phyloP scores from a whole-genome alignment of 2,329 filamentous ascomycete species.

The Cercospora sesami region DNA sequence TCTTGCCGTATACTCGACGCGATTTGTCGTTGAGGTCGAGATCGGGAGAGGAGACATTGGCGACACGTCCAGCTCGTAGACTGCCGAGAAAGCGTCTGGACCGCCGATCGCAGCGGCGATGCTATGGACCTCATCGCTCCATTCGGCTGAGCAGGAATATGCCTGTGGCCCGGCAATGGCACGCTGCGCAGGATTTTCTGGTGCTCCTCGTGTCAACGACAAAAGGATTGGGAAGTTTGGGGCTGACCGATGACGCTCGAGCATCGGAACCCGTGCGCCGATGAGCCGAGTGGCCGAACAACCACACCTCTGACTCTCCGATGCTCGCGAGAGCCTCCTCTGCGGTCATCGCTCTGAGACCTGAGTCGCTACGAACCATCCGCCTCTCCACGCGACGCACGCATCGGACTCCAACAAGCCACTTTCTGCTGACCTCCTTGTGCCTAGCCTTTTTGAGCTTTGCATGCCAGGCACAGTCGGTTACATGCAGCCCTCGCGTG shows the following conservation, averaged over 20 bases:
- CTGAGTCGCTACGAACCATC: conserved; percentile 8
- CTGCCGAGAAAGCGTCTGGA: conserved; percentile 11
- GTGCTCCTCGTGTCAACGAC: neutral
- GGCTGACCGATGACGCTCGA: conserved; percentile 4
- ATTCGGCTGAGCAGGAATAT: conserved; percentile 7
- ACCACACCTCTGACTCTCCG: conserved; percentile 8
- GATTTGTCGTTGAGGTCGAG: conserved; percentile 12
- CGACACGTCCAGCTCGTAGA: conserved; percentile 28
- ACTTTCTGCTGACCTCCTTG: neutral
- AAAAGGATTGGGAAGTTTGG: conserved; percentile 5
- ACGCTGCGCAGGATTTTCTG: neutral
- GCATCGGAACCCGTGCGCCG: neutral
- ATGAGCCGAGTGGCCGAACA: conserved; percentile 3
- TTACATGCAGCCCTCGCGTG: neutral
- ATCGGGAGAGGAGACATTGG: conserved; percentile 28
- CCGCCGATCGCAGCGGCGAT: conserved; percentile 22
- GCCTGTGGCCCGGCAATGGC: conserved; percentile 13
- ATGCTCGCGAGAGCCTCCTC: neutral
- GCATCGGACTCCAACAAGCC: neutral
- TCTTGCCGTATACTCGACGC: neutral
- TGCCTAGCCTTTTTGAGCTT: neutral
- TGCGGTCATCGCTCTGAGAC: conserved; percentile 5
- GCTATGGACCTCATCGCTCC: conserved; percentile 31
- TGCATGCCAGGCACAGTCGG: neutral
- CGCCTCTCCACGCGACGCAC: conserved; percentile 2